Evolutionary conservation across 1,284 basidiomycete genomes (phyloP).

Genomic region (Puccinia coronata): DNA sequence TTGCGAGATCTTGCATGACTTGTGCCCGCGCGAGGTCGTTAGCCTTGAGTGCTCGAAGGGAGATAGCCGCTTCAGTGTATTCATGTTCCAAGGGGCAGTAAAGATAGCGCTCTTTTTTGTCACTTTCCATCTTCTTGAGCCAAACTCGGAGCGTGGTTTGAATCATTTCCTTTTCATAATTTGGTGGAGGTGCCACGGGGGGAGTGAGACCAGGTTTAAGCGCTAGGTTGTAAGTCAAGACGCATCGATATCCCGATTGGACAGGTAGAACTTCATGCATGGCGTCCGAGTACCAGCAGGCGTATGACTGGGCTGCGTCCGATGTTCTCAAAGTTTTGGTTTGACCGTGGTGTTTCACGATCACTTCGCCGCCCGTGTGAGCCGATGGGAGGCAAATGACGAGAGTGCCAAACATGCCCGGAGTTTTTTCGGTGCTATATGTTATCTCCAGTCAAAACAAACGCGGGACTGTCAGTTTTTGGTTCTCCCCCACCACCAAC

Average conservation of each 20-base stretch:
- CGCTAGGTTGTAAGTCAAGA: constrained; percentile 46
- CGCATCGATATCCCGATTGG: constrained; percentile 43
- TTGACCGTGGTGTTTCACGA: constrained; percentile 6
- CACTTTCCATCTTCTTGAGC: neutral
- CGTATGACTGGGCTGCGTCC: neutral
- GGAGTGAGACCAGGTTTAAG: neutral
- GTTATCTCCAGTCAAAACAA: neutral
- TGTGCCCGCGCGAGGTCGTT: neutral
- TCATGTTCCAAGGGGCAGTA: neutral
- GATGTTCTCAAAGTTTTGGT: neutral
- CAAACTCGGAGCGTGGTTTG: neutral
- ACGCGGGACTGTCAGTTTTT: neutral
- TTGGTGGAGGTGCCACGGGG: neutral
- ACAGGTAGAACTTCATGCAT: constrained; percentile 51
- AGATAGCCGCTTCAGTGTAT: neutral
- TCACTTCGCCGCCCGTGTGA: constrained; percentile 48
- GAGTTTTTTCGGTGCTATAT: constrained; percentile 22
- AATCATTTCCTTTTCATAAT: neutral
- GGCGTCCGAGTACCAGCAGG: constrained; percentile 51
- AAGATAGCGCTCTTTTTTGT: neutral
- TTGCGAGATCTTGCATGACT: neutral
- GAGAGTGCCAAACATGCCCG: constrained; percentile 48
- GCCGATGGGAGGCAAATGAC: constrained; percentile 48
- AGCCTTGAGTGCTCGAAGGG: neutral
- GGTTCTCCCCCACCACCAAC: neutral